A percentile compares a stretch with the other conserved stretches of the same genome.
These are phyloP conservation scores for Thinopyrum elongatum DNA, from an alignment of 176 grass and related monocot genomes.

Conservation along the genomic window DNA sequence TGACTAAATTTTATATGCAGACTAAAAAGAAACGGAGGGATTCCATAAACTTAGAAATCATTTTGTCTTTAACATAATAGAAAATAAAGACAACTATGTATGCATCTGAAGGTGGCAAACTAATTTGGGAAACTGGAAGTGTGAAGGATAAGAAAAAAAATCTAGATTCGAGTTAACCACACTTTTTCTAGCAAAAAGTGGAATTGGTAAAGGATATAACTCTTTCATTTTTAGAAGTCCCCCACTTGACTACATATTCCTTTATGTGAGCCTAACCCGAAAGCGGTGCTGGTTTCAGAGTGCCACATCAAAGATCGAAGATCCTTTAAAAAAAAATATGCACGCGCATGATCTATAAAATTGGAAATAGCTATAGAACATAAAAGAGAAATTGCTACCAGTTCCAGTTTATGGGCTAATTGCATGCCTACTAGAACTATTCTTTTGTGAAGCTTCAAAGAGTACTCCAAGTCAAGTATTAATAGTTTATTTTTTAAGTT, in stretches of 20 bases:
- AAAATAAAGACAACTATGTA: neutral
- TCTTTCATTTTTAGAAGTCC: constrained; percentile 16
- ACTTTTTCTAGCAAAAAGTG: neutral
- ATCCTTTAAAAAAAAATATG: neutral
- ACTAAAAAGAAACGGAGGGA: no score
- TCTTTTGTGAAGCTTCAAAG: neutral
- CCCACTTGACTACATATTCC: neutral
- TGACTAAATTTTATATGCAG: no score
- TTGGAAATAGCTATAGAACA: neutral
- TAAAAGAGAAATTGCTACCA: neutral
- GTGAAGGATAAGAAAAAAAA: neutral
- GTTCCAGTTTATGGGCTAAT: neutral
- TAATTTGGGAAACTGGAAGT: neutral
- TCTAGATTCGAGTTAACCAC: neutral
- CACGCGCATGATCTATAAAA: neutral
- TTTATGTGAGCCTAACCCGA: constrained; percentile 17
- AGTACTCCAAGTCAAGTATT: neutral
- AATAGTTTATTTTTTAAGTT: neutral
- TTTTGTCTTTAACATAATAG: neutral
- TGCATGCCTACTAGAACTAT: neutral
- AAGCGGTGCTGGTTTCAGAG: constrained; percentile 28
- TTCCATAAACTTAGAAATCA: neutral
- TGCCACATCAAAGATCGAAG: neutral
- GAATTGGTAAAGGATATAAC: neutral
- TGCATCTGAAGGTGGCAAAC: neutral